Base-by-base conservation (phyloP, 2,329 filamentous ascomycete species). In the Fusarium beomiforme region DNA sequence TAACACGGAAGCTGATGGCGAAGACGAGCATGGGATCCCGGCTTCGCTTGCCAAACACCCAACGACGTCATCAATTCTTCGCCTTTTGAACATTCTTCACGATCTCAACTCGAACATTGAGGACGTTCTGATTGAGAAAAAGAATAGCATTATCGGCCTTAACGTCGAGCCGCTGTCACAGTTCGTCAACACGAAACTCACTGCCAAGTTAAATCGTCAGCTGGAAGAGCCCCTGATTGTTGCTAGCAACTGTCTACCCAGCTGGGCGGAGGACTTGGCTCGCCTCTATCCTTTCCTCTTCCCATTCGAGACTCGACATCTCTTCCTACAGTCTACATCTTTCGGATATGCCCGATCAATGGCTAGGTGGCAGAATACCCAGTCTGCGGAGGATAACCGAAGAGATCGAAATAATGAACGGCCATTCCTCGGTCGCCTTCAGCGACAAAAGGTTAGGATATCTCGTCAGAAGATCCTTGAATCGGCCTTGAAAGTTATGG, bases 181-280 rank as follows among this genome's bases (percentile, higher is more conserved):
- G 74, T 99, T 99, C 76, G 96, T 99, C 82, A 99, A 99, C 78
- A 98, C 96, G 1, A 99, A 99, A 81, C 88, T 99, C 39, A 99
- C 96, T 0, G 97, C 96, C 2, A 99, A 99, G 83, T 88, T 99
- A 61, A 99, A 99, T 78, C 91, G 96, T 31, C 97, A 99, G 80
- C 85, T 99, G 16, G 96, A 99, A 78, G 97, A 99, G 82, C 96
- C 96, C 13, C 84, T 99, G 70, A 97, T 99, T 71, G 96, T 99
- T 54, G 96, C 96, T 7, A 98, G 96, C 83, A 97, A 95, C 78
- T 99, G 96, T 79, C 86, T 99, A 39, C 96, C 96, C 7, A 94
- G 89, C 77, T 99, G 96, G 96, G 97, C 94, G 67, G 95, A 98
- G 81, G 96, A 99, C 78, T 84, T 99, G 55, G 94, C 96, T 13